Evolutionary conservation across 2,329 filamentous ascomycete species (phyloP), one percentile per base, ranked within the genome.

Genomic region (Fusarium sp.): DNA sequence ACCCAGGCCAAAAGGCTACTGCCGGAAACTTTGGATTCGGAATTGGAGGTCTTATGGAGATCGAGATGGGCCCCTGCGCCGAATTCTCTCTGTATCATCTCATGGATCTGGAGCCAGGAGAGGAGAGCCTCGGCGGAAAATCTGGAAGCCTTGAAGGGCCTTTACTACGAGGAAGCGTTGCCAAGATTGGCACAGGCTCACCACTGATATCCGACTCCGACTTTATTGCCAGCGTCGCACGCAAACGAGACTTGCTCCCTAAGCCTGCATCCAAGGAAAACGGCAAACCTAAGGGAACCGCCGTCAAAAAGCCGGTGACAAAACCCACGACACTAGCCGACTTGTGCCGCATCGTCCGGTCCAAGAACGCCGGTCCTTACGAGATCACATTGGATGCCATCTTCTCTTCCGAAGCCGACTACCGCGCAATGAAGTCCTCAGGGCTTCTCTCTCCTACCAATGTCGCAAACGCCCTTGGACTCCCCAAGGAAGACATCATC

Each of bases 381-480:
- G 85, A 88, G 65, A 78, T 88, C 30, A 87, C 86, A 0, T 79
- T 87, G 28, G 86, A 88, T 59, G 78, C 86, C 37, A 83, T 88
- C 55, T 88, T 88, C 69, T 73, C 73, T 0, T 74, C 77, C 0
- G 57, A 70, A 11, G 71, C 71, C 0, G 71, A 74, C 0, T 87
- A 82, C 60, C 28, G 73, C 2, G 23, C 46, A 1, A 11, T 75
- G 5, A 71, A 67, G 15, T 7, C 51, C 1, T 70, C 72, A 0
- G 31, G 27, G 0, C 15, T 75, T 1, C 71, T 75, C 7, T 63
- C 71, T 0, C 2, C 50, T 1, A 28, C 34, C 2, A 73, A 60
- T 4, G 54, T 75, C 1, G 60, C 73, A 2, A 54, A 55, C 0
- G 47, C 65, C 56, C 81, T 82, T 1, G 70, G 69, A 0, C 50